phyloP scores from a whole-genome alignment of 768 basidiomycete species.

The Suillus decipiens region DNA sequence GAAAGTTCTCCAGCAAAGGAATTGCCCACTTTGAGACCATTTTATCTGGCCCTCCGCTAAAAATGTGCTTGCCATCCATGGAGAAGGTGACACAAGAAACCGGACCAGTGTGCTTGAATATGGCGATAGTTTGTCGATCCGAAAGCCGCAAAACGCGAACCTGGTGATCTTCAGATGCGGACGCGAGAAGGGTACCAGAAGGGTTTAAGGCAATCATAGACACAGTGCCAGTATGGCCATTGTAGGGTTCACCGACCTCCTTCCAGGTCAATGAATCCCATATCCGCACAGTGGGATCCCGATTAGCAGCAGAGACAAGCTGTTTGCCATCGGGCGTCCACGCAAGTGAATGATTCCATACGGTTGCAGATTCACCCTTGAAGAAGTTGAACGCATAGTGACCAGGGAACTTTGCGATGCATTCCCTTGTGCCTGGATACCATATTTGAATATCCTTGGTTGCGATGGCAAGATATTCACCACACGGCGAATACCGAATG shows the following conservation, averaged over 20 bases:
- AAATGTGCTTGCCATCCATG: neutral
- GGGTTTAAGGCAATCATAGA: neutral
- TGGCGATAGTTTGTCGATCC: neutral
- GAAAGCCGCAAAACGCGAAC: neutral
- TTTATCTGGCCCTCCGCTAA: neutral
- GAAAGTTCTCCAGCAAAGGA: neutral
- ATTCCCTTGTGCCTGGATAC: neutral
- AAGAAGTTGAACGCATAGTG: neutral
- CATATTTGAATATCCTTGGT: neutral
- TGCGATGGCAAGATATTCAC: neutral
- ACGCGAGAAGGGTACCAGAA: neutral
- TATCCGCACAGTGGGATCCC: neutral
- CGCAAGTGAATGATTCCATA: neutral
- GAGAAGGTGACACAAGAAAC: neutral
- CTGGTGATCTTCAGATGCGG: neutral
- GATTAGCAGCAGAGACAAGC: neutral
- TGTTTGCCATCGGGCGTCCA: neutral
- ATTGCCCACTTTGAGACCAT: neutral
- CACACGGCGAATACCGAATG: neutral
- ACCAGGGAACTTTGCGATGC: neutral
- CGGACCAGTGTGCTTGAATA: neutral
- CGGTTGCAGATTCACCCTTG: neutral
- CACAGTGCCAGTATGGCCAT: neutral
- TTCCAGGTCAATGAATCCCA: neutral
- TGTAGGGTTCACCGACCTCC: neutral